Percentiles rank a stretch among this genome's conserved stretches.
Evolutionary conservation across 2,329 filamentous ascomycete species (phyloP).

Genomic region (Fusarium nygamai): DNA sequence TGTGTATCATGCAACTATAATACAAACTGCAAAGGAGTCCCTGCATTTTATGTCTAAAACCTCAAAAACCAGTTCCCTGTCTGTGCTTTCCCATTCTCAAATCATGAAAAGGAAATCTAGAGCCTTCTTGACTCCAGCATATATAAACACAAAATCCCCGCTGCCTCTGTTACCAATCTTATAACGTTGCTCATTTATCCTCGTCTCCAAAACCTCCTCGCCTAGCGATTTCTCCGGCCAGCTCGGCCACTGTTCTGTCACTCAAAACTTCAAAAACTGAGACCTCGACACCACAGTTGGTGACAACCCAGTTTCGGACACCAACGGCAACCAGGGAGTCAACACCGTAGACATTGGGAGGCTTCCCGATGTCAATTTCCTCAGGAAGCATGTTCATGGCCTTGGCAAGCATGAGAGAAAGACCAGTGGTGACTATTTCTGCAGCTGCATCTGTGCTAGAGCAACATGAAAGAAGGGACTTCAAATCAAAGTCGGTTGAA

Average conservation of each 20-base stretch:
- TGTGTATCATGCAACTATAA: neutral
- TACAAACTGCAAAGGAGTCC: neutral
- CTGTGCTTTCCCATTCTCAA: neutral
- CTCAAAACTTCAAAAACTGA: constrained; percentile 60
- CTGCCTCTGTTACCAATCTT: neutral
- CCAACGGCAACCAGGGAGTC: constrained; percentile 64
- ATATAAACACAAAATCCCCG: neutral
- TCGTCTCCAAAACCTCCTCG: constrained; percentile 44
- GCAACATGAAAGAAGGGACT: constrained; percentile 47
- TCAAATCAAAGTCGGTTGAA: constrained; percentile 42
- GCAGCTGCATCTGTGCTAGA: constrained; percentile 43
- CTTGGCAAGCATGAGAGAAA: constrained; percentile 54
- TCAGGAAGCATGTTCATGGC: constrained; percentile 56
- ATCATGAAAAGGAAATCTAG: neutral
- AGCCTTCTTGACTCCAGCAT: neutral
- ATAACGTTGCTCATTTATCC: neutral
- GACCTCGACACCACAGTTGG: constrained; percentile 55
- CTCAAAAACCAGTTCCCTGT: neutral
- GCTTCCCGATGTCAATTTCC: constrained; percentile 55
- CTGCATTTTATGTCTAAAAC: neutral
- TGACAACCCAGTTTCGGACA: constrained; percentile 61
- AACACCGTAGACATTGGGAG: constrained; percentile 59
- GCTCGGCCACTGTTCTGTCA: constrained; percentile 52
- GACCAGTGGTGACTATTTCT: constrained; percentile 49
- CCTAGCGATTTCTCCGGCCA: constrained; percentile 50